phyloP scores from a whole-genome alignment of 108 stramenopile genomes.

The Hondaea fermentalgiana region DNA sequence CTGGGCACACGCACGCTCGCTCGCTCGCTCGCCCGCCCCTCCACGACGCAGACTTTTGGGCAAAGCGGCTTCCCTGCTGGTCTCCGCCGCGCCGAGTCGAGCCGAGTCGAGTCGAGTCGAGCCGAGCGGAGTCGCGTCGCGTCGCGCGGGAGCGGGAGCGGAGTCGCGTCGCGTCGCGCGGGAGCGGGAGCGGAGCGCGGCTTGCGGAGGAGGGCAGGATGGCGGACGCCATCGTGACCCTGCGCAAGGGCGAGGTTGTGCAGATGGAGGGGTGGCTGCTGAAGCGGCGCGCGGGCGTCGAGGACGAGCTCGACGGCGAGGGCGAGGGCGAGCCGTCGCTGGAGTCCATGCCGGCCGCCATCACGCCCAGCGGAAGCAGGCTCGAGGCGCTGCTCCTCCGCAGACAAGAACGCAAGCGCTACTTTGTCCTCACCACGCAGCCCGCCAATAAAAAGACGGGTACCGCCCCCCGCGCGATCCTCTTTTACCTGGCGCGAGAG shows the following conservation, averaged over 20 bases:
- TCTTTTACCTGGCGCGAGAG: background rate
- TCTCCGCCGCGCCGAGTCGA: no score
- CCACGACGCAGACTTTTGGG: no score
- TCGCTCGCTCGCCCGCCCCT: no score
- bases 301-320: background rate
- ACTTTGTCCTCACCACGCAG: conserved; percentile 7
- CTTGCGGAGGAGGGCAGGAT: background rate
- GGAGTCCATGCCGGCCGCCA: background rate
- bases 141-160: no score
- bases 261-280: conserved; percentile 18
- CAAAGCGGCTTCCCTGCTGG: no score
- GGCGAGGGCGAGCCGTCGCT: background rate
- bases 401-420: background rate
- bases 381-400: background rate
- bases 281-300: background rate
- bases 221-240: background rate
- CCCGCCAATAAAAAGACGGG: background rate
- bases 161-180: no score
- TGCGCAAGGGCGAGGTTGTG: background rate
- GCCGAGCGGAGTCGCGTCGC: no score
- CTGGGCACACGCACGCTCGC: no score
- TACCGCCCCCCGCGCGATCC: background rate
- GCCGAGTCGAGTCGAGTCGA: no score
- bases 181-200: no score
- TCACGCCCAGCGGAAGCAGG: background rate